Evolutionary conservation across 345 rosid species (phyloP), one percentile per base, ranked within the genome.

Genomic region (Lepidium aucheri): DNA sequence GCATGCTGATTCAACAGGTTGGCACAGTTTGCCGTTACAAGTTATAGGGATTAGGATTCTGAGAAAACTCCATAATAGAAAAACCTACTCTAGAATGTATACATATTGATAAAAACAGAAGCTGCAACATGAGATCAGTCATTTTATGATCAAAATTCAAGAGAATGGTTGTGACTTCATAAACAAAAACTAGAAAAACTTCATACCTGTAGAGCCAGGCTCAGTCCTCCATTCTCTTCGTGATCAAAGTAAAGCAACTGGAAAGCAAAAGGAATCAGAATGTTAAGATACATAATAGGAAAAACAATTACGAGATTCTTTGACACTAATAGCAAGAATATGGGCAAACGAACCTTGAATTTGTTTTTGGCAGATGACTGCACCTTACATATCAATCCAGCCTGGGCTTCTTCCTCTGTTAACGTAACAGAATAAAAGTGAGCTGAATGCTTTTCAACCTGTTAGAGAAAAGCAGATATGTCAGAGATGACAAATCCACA

Each of bases 381-480:
- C 45, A 86, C 98, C 28, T 81, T 88, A 65, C 96, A 93, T 13
- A 86, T 87, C 53, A 93, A 75, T 60, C 98, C 98, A 74, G 80
- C 84, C 35, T 76, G 80, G 52, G 90, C 89, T 79, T 88, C 92
- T 77, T 93, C 96, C 73, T 90, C 96, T 53, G 94, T 82, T 80
- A 93, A 78, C 8, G 72, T 75, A 63, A 93, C 81, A 68, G 92
- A 90, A 81, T 90, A 90, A 79, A 93, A 93, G 76, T 90, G 97
- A 72, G 96, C 98, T 39, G 94, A 78, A 74, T 93, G 98, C 83
- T 84, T 93, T 67, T 90, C 98, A 73, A 93, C 98, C 98, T 93
- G 89, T 77, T 68, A 78, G 49, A 74, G 72, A 70, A 44, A 61
- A 30, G 30, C 30, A 63, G 46, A 41, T 34, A 64, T 20, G 40